These are phyloP conservation scores for Cyclostephanos tholiformis DNA, from an alignment of 108 stramenopile genomes.

Conservation along the genomic window DNA sequence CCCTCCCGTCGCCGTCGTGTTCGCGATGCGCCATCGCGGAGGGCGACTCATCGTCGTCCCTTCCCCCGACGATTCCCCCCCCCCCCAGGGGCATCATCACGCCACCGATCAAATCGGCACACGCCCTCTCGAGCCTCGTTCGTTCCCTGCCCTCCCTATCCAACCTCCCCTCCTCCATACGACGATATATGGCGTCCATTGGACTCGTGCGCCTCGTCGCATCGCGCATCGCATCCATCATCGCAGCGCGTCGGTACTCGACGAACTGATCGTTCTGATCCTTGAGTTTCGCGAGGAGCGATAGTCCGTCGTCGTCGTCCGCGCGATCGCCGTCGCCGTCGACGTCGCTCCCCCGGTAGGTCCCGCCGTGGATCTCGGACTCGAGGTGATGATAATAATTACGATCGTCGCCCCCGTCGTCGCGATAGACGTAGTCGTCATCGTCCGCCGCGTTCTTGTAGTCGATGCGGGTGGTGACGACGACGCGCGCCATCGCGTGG, in stretches of 20 bases:
- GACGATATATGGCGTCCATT: not conserved
- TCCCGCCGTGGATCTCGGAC: too few species aligned
- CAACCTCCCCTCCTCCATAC: not conserved
- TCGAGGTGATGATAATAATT: too few species aligned
- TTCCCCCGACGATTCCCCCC: constrained; percentile 6
- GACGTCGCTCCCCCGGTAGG: too few species aligned
- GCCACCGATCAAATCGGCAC: constrained; percentile 17
- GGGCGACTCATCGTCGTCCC: not conserved
- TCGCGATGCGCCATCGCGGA: not conserved
- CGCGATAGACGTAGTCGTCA: too few species aligned
- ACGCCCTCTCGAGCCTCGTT: not conserved
- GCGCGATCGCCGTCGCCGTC: not conserved
- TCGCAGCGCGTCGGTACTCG: not conserved
- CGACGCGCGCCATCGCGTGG: too few species aligned
- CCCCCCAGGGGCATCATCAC: constrained; percentile 1
- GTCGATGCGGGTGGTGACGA: too few species aligned
- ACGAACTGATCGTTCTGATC: not conserved
- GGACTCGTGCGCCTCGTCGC: not conserved
- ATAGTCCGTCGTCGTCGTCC: not conserved
- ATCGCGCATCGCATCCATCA: not conserved
- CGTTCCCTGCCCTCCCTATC: constrained; percentile 1
- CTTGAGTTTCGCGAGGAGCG: not conserved
- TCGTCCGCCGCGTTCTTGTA: too few species aligned
- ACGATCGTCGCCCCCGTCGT: too few species aligned
- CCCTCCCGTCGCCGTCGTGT: not conserved